phyloP scores from a whole-genome alignment of 495 filamentous ascomycete genomes.

The Penicillium diatomitis region DNA sequence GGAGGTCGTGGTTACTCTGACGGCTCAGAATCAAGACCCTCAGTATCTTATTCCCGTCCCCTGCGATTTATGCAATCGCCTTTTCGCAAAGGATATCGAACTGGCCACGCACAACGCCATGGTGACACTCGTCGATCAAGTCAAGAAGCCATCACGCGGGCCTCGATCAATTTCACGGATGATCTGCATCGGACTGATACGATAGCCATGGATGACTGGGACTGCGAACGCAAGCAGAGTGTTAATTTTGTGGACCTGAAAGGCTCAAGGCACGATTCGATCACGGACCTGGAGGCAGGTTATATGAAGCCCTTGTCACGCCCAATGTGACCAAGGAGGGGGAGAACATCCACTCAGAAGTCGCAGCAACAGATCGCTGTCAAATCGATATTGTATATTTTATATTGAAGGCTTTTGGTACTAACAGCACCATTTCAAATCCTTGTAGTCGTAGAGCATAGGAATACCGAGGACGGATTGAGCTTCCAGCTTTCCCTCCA shows the following conservation, averaged over 20 bases:
- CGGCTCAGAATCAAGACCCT: slow-evolving; percentile 12
- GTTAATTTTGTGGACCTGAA: slow-evolving; percentile 5
- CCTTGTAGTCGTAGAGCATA: too few species aligned
- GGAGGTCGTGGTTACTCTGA: slow-evolving; percentile 4
- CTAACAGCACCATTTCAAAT: too few species aligned
- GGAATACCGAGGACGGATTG: too few species aligned
- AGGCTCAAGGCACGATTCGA: slow-evolving; percentile 4
- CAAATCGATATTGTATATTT: too few species aligned
- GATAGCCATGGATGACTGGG: slow-evolving; percentile 8
- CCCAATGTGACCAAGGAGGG: not conserved
- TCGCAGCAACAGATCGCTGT: too few species aligned
- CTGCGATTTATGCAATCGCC: slow-evolving; percentile 5
- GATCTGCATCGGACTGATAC: slow-evolving; percentile 6
- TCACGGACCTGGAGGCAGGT: not conserved
- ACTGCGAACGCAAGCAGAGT: not conserved
- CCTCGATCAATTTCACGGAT: slow-evolving; percentile 5
- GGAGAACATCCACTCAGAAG: not conserved
- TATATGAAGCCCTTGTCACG: not conserved
- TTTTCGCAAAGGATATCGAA: slow-evolving; percentile 4
- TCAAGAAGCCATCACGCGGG: slow-evolving; percentile 15
- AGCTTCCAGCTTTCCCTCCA: too few species aligned
- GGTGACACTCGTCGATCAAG: slow-evolving; percentile 9
- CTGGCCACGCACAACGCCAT: not conserved
- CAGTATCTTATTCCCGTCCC: slow-evolving; percentile 11
- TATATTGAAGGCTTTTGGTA: too few species aligned